Conservation (phyloP, 2,329 filamentous ascomycete genomes). For the Thielaviopsis ethacetica region DNA sequence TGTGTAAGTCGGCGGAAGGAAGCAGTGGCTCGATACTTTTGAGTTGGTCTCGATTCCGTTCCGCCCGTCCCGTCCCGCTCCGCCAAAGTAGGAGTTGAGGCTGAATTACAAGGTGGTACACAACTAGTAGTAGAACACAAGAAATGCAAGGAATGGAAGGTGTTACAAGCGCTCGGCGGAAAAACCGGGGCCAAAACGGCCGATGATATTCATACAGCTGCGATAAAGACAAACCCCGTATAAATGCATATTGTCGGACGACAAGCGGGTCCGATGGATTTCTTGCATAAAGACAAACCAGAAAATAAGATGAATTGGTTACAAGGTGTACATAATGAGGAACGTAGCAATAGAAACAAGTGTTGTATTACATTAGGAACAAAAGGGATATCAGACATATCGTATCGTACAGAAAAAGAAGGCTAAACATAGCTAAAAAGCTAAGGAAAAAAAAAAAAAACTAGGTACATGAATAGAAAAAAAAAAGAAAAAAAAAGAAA, state of each 20-base stretch:
- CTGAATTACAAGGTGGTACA: not conserved
- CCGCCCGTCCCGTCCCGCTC: too few species aligned
- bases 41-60: not conserved
- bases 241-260: not conserved
- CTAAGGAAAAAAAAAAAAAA: not conserved
- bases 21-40: not conserved
- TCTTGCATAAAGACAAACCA: not conserved
- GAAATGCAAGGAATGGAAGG: too few species aligned
- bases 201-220: not conserved
- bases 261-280: not conserved
- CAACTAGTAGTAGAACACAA: too few species aligned
- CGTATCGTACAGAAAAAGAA: not conserved
- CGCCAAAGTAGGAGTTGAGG: not conserved
- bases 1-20: not conserved
- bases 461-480: not conserved
- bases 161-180: not conserved
- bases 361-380: constrained; percentile 21
- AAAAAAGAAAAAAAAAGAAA: not conserved
- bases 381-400: not conserved
- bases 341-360: constrained; percentile 45
- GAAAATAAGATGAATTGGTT: not conserved
- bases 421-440: not conserved
- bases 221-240: not conserved
- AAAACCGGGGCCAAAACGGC: not conserved
- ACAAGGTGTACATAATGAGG: constrained; percentile 29